phyloP scores from a whole-genome alignment of 1,139 yeast genomes.

The Diutina sp. region DNA sequence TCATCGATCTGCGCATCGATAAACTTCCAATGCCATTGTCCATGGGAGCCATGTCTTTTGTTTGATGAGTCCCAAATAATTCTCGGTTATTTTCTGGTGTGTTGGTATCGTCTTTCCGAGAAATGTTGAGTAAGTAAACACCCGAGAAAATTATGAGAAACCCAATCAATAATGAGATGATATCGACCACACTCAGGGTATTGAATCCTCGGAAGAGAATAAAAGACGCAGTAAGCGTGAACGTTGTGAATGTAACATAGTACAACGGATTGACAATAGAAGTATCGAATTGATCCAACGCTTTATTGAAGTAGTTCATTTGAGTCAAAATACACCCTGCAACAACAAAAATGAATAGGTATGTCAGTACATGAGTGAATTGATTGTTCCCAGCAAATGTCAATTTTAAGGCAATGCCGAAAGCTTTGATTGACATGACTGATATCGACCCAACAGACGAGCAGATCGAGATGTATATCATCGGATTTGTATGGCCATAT shows the following conservation, averaged over 20 bases:
- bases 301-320: conserved; percentile 90
- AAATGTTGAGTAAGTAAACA: conserved; percentile 69
- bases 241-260: conserved; percentile 86
- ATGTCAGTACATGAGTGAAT: conserved; percentile 74
- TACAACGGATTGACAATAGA: conserved; percentile 86
- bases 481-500: conserved; percentile 73
- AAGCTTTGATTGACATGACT: conserved; percentile 87
- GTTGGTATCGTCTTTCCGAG: conserved; percentile 45
- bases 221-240: conserved; percentile 77
- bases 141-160: conserved; percentile 82
- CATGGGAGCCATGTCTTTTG: conserved; percentile 51
- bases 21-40: conserved; percentile 73
- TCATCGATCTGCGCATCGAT: conserved; percentile 18
- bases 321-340: conserved; percentile 76
- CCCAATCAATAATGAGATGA: conserved; percentile 78
- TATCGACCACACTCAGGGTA: conserved; percentile 68
- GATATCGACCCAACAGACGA: conserved; percentile 86
- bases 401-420: conserved; percentile 82
- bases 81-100: conserved; percentile 18
- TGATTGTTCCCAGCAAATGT: conserved; percentile 85
- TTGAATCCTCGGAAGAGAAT: conserved; percentile 81
- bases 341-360: conserved; percentile 68
- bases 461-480: conserved; percentile 83
- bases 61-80: conserved; percentile 49
- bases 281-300: conserved; percentile 85